phyloP scores from a whole-genome alignment of 176 grass and related monocot genomes.

The Bolboschoenus planiculmis region DNA sequence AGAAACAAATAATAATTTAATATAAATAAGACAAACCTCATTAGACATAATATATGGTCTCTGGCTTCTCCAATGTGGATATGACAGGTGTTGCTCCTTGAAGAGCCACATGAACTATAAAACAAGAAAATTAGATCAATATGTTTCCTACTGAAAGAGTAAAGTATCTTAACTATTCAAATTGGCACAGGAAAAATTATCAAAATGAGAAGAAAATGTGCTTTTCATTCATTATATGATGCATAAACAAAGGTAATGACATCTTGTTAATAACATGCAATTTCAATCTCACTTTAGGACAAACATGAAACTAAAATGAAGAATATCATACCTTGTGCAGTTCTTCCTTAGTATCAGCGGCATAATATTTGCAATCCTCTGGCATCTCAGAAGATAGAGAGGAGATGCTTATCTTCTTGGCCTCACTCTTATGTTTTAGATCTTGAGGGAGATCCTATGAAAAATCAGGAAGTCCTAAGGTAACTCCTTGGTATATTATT shows the following conservation, averaged over 20 bases:
- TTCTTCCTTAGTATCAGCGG: slow-evolving; percentile 83
- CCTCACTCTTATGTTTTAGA: slow-evolving; percentile 80
- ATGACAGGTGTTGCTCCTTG: slow-evolving; percentile 85
- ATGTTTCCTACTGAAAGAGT: not conserved
- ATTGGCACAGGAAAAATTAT: not conserved
- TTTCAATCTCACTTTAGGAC: not conserved
- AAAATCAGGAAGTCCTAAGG: slow-evolving; percentile 4
- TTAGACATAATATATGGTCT: slow-evolving; percentile 92
- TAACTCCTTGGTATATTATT: not conserved
- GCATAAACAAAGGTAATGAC: not conserved
- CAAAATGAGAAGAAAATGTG: not conserved
- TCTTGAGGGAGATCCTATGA: slow-evolving; percentile 80
- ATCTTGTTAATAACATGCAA: not conserved
- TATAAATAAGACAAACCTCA: slow-evolving; percentile 38
- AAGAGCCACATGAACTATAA: slow-evolving; percentile 93
- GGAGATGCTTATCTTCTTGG: slow-evolving; percentile 67
- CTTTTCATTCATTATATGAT: not conserved
- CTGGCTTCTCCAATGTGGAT: slow-evolving; percentile 91
- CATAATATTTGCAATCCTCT: slow-evolving; percentile 89
- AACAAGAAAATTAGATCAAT: slow-evolving; percentile 16
- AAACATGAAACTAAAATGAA: slow-evolving; percentile 15
- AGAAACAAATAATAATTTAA: slow-evolving; percentile 1
- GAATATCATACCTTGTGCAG: slow-evolving; percentile 67
- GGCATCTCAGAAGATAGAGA: slow-evolving; percentile 79
- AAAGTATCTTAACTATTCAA: not conserved